Evolutionary conservation across 108 stramenopile species (phyloP).

Genomic region (Ochromonas danica): DNA sequence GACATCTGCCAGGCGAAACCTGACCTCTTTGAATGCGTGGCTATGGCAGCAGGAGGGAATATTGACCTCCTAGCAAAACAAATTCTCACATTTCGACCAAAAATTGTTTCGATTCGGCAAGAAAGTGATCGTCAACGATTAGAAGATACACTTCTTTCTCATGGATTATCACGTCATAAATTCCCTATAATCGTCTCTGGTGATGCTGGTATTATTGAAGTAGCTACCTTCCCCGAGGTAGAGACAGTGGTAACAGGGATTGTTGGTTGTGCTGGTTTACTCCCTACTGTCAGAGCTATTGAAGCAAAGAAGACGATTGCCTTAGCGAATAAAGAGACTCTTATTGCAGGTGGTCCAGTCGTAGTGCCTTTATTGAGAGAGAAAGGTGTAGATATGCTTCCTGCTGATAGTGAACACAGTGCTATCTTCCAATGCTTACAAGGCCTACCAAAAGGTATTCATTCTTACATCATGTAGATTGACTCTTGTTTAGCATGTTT

Average conservation of each 20-base stretch:
- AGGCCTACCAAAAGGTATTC: conserved; percentile 10
- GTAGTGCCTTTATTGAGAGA: conserved; percentile 86
- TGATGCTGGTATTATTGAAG: conserved; percentile 74
- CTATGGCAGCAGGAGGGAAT: conserved; percentile 80
- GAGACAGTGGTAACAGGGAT: conserved; percentile 91
- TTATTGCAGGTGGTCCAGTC: conserved; percentile 91
- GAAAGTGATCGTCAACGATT: conserved; percentile 67
- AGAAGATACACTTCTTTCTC: conserved; percentile 57
- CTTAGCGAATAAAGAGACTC: conserved; percentile 93
- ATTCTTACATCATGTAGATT: background rate
- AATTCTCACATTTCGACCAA: conserved; percentile 75
- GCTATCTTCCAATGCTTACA: conserved; percentile 92
- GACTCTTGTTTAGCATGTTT: conserved; percentile 73
- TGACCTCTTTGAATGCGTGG: conserved; percentile 76
- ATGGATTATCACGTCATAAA: too few species aligned
- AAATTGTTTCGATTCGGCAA: conserved; percentile 60
- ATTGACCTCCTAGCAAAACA: conserved; percentile 82
- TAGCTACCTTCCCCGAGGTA: conserved; percentile 68
- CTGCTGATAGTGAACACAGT: conserved; percentile 87
- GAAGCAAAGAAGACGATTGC: conserved; percentile 90
- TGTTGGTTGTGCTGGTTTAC: conserved; percentile 88
- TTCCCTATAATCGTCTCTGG: conserved; percentile 76
- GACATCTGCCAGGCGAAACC: conserved; percentile 89
- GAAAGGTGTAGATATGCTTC: conserved; percentile 90
- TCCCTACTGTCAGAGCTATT: conserved; percentile 87